Conservation (phyloP, 176 grass and related monocot genomes). For the Cenchrus purpureus region DNA sequence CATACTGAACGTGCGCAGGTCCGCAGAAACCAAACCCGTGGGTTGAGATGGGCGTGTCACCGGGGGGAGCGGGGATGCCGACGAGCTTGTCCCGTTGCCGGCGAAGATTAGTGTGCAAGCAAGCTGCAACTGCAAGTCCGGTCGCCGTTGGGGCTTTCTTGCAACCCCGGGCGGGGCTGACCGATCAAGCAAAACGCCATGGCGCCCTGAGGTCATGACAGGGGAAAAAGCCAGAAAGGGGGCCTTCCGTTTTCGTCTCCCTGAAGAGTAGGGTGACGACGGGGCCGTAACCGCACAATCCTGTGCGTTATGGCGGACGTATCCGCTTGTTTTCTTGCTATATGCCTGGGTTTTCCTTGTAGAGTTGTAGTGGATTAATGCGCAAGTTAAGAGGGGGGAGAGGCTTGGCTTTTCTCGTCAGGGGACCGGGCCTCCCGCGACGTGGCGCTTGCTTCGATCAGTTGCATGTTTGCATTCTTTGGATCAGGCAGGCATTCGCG, state of each 20-base stretch:
- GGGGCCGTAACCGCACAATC: conserved; percentile 12
- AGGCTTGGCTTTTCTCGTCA: conserved; percentile 3
- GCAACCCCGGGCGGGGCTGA: background rate
- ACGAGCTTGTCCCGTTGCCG: conserved; percentile 45
- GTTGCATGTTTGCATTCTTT: background rate
- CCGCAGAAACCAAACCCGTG: background rate
- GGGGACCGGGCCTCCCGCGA: background rate
- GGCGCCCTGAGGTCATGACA: conserved; percentile 31
- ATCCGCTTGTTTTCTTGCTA: conserved; percentile 7
- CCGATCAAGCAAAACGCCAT: conserved; percentile 25
- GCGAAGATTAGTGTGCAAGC: conserved; percentile 40
- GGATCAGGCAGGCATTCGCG: background rate
- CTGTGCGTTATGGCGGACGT: conserved; percentile 28
- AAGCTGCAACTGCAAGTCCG: background rate
- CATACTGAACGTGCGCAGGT: background rate
- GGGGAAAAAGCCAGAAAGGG: background rate
- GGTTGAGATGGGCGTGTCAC: conserved; percentile 53
- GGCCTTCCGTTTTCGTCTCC: conserved; percentile 29
- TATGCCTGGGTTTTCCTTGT: background rate
- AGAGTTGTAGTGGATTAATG: conserved; percentile 26
- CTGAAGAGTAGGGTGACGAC: background rate
- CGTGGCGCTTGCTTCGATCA: conserved; percentile 30
- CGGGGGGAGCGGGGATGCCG: background rate
- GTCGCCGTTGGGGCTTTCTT: background rate
- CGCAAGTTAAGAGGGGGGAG: conserved; percentile 19